Evolutionary conservation across 768 basidiomycete genomes (phyloP).

Genomic region (Omphalotus guepiniiformis): DNA sequence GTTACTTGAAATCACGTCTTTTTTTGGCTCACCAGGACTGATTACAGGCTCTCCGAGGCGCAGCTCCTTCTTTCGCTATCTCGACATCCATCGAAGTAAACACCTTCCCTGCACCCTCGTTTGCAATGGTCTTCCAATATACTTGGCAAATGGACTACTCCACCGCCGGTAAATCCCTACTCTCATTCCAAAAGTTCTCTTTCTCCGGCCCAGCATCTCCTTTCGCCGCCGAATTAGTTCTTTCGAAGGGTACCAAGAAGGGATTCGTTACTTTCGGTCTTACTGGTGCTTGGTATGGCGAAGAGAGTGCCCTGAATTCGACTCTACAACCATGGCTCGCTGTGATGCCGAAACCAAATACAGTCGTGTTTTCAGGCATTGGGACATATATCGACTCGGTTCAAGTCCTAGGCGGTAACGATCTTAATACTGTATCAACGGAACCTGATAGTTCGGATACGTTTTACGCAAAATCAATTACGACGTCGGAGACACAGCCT

Average conservation of each 20-base stretch:
- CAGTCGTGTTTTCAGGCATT: constrained; percentile 18
- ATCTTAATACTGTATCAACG: constrained; percentile 22
- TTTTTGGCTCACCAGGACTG: not conserved
- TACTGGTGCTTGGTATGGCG: constrained; percentile 35
- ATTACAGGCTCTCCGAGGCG: constrained; percentile 36
- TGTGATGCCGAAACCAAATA: constrained; percentile 22
- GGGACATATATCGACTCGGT: constrained; percentile 33
- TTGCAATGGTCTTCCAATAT: constrained; percentile 35
- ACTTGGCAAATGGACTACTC: constrained; percentile 30
- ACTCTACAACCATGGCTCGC: constrained; percentile 31
- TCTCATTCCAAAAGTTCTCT: constrained; percentile 30
- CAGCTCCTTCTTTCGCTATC: constrained; percentile 37
- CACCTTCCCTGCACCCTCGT: constrained; percentile 35
- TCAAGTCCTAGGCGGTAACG: constrained; percentile 22
- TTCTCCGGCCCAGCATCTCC: constrained; percentile 28
- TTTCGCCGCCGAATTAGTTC: constrained; percentile 30
- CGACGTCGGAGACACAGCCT: constrained; percentile 32
- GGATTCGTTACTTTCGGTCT: constrained; percentile 28
- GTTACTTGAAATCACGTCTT: not conserved
- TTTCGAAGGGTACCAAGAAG: constrained; percentile 23
- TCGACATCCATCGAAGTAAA: constrained; percentile 33
- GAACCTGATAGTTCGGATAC: constrained; percentile 31
- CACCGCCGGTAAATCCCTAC: constrained; percentile 29
- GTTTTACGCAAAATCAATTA: constrained; percentile 41
- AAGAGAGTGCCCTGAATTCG: constrained; percentile 21